Base-by-base conservation (phyloP, 75 land plant species). In the Pinus taeda region DNA sequence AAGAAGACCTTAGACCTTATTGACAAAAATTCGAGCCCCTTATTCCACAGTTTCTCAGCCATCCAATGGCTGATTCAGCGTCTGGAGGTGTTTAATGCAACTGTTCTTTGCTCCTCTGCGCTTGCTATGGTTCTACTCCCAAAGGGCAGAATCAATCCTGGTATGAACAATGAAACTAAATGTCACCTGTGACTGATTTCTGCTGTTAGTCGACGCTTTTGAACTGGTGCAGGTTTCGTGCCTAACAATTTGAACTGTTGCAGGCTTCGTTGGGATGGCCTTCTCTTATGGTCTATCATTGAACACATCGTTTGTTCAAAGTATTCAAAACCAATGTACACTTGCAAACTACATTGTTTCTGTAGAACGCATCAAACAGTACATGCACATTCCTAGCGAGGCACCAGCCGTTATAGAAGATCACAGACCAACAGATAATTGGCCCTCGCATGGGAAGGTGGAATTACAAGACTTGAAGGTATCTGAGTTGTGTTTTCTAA, bases 231-330 rank as follows among this genome's bases (percentile, higher is more conserved):
- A 13, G 0, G 3, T 39, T 15, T 26, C 76, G 8, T 78, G 36
- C 78, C 49, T 30, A 45, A 26, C 21, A 8, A 14, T 37, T 57
- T 64, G 11, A 22, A 30, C 37, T 49, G 45, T 13, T 73, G 37
- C 79, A 84, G 88, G 88, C 20, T 86, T 86, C 59, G 83, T 80
- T 57, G 88, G 88, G 24, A 71, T 86, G 58, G 86, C 78, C 30
- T 56, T 86, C 60, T 79, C 74, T 4, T 86, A 86, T 70, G 88
- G 82, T 21, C 86, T 86, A 21, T 81, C 88, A n/a, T 59, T 59
- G 60, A 84, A 84, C 75, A 29, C 30, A 17, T 74, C 83, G 39
- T 69, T 75, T 58, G 79, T 86, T 65, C 69, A 73, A 24, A 59
- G 80, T 74, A 75, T 81, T 13, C 76, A 81, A 70, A 60, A 81